Evolutionary conservation across 345 rosid genomes (phyloP), one percentile per base, ranked within the genome.

Genomic region (Pistacia vera): DNA sequence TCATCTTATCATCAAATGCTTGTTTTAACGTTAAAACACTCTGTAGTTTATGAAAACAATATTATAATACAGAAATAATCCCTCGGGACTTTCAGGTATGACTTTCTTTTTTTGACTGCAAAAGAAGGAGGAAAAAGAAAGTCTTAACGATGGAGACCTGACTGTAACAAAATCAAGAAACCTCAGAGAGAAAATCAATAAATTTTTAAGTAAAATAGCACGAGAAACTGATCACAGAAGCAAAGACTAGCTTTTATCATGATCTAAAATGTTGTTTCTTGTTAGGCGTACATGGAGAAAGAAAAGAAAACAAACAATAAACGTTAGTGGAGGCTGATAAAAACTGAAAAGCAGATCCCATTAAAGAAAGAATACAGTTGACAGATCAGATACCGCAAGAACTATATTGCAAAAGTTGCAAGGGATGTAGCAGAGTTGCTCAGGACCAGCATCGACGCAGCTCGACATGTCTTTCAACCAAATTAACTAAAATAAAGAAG

Each of bases 401-500:
- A 95, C 93, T 72, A 93, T 90, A 83, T 89, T 93, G 98, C 99
- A 95, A 81, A 89, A 95, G 92, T 90, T 92, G 92, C 99, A 95
- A 79, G 97, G 99, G 93, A 95, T 91, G 86, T 95, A 95, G 89
- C 99, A 93, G 83, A 95, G 93, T 77, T 95, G 96, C 82, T 95
- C 98, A 63, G 97, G 80, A 16, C 79, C 78, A 67, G 72, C 84
- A 79, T 80, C 83, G 68, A 76, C 54, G 75, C 82, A 79, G 83
- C 59, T 86, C 67, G 88, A 74, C 90, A 86, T 90, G 68, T 73
- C 80, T 68, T 73, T 76, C 59, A 54, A 74, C 57, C 67, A 70
- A 41, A 41, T 41, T 41, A 41, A 77, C 54, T 73, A 72, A 62
- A 35, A 54, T 54, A 70, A 61, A 79, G 49, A 62, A 73, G 63